Evolutionary conservation across 306 rosid species (phyloP).

Genomic region (Calophaca sinica): DNA sequence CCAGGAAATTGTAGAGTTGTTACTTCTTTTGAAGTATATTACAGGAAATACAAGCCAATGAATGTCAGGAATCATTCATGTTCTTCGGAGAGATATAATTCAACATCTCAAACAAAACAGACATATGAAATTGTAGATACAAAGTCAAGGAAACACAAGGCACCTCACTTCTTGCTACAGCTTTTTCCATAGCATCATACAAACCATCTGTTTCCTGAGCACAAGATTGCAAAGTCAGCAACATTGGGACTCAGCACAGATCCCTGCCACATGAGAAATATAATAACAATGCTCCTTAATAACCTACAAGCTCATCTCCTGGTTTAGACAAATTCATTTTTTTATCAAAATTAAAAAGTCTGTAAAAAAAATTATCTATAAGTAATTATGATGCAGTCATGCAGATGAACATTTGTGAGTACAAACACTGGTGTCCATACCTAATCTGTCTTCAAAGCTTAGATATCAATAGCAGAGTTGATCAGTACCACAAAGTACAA

Average conservation of each 20-base stretch:
- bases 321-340: slow-evolving; percentile 48
- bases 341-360: slow-evolving; percentile 41
- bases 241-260: slow-evolving; percentile 71
- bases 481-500: slow-evolving; percentile 33
- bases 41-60: slow-evolving; percentile 1
- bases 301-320: slow-evolving; percentile 53
- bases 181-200: slow-evolving; percentile 86
- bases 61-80: slow-evolving; percentile 7
- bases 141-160: slow-evolving; percentile 44
- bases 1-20: not conserved
- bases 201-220: slow-evolving; percentile 95
- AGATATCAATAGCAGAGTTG: slow-evolving; percentile 17
- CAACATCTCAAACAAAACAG: slow-evolving; percentile 30
- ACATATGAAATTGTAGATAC: slow-evolving; percentile 31
- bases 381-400: slow-evolving; percentile 3
- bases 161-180: slow-evolving; percentile 94
- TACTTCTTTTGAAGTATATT: slow-evolving; percentile 5
- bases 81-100: slow-evolving; percentile 7
- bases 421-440: slow-evolving; percentile 8
- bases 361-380: slow-evolving; percentile 10
- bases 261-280: slow-evolving; percentile 70
- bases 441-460: slow-evolving; percentile 32
- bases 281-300: slow-evolving; percentile 65
- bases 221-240: slow-evolving; percentile 93
- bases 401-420: slow-evolving; percentile 38